phyloP scores from a whole-genome alignment of 148 eudicot genomes.

The Spergularia bocconei region DNA sequence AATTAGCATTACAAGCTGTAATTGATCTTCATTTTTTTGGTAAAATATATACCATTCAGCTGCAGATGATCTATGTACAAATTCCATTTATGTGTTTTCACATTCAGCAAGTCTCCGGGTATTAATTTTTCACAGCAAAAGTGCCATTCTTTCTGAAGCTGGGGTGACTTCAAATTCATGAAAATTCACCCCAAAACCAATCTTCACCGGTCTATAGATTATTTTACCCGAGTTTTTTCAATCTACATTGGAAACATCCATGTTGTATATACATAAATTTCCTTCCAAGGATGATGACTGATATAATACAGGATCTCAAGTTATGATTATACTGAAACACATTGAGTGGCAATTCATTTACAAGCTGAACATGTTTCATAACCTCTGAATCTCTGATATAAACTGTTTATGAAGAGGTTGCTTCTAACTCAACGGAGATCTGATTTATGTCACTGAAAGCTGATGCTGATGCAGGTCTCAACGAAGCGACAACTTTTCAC shows the following conservation, averaged over 20 bases:
- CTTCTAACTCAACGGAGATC: slow-evolving; percentile 3
- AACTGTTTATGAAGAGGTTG: neutral
- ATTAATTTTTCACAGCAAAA: neutral
- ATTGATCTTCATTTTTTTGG: slow-evolving; percentile 14
- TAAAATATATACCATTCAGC: neutral
- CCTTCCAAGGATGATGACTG: neutral
- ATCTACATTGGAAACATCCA: no score
- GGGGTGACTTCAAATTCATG: neutral
- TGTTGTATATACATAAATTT: neutral
- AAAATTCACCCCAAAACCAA: no score
- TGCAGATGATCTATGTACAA: neutral
- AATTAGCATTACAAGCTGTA: slow-evolving; percentile 22
- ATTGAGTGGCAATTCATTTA: slow-evolving; percentile 8
- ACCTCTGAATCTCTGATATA: neutral
- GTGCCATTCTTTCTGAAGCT: no score
- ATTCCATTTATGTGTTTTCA: neutral
- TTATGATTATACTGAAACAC: slow-evolving; percentile 3
- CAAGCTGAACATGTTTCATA: slow-evolving; percentile 1
- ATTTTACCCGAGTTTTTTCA: no score
- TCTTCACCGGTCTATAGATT: no score
- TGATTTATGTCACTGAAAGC: slow-evolving; percentile 16
- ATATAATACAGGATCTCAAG: neutral
- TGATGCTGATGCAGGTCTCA: slow-evolving; percentile 14
- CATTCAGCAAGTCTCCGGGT: neutral
- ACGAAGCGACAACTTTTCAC: slow-evolving; percentile 18